Evolutionary conservation across 1,139 yeast species (phyloP).

Genomic region (Scheffersomyces stambukii): DNA sequence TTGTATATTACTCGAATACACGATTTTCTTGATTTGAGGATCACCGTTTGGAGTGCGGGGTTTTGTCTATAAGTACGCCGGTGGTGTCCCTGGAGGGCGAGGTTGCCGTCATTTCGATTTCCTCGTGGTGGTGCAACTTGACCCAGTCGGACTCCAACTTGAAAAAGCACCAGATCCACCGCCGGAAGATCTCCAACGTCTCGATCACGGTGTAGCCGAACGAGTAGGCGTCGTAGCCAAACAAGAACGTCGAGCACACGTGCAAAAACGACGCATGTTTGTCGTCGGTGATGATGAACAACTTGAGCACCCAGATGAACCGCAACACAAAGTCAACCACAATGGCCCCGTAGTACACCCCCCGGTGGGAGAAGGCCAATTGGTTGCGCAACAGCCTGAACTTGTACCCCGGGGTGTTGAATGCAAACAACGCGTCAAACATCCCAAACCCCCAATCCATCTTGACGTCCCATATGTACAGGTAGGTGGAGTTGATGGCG

Average conservation of each 20-base stretch:
- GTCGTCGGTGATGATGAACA: slow-evolving; percentile 29
- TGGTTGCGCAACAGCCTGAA: slow-evolving; percentile 8
- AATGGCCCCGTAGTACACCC: slow-evolving; percentile 51
- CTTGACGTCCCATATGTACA: slow-evolving; percentile 83
- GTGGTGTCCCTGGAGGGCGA: no score
- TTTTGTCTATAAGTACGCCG: no score
- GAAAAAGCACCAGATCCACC: slow-evolving; percentile 88
- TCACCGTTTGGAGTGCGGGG: no score
- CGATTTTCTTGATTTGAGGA: no score
- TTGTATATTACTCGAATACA: no score
- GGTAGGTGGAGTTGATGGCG: slow-evolving; percentile 65
- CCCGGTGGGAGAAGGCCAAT: slow-evolving; percentile 6
- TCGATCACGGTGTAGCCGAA: slow-evolving; percentile 64
- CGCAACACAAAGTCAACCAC: slow-evolving; percentile 58
- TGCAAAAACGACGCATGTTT: slow-evolving; percentile 13
- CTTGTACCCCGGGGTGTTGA: slow-evolving; percentile 2
- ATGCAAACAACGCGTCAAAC: slow-evolving; percentile 24
- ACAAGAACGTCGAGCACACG: slow-evolving; percentile 27
- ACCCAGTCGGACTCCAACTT: slow-evolving; percentile 76
- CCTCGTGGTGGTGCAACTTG: no score
- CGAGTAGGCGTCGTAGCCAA: slow-evolving; percentile 46
- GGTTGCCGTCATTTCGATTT: no score
- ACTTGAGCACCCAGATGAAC: slow-evolving; percentile 69
- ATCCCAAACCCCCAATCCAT: slow-evolving; percentile 86
- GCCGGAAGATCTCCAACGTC: slow-evolving; percentile 66